Conservation (phyloP, 2,329 filamentous ascomycete species). For the Fusarium sp. region DNA sequence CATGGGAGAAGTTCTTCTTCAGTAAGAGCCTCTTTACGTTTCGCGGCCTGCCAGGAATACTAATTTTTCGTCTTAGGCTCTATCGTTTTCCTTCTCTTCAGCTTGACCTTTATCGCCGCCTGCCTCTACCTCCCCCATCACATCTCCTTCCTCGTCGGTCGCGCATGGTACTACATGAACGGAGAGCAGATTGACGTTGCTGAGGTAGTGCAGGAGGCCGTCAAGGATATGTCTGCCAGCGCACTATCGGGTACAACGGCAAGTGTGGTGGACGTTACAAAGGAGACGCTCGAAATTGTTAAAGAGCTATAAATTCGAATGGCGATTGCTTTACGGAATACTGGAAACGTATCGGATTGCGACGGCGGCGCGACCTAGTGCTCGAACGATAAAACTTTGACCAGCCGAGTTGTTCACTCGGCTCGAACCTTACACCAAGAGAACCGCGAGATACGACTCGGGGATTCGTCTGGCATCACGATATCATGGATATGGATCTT, state of each 20-base stretch:
- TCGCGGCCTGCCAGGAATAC: neutral
- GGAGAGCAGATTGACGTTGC: slow-evolving; percentile 75
- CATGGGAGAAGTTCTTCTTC: slow-evolving; percentile 95
- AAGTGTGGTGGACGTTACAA: slow-evolving; percentile 41
- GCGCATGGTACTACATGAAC: slow-evolving; percentile 94
- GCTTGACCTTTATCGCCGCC: slow-evolving; percentile 85
- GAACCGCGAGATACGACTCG: neutral
- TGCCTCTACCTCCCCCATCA: slow-evolving; percentile 95
- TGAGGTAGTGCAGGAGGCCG: slow-evolving; percentile 48
- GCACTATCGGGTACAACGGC: slow-evolving; percentile 45
- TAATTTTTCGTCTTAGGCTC: slow-evolving; percentile 72
- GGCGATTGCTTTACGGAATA: neutral
- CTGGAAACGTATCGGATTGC: neutral
- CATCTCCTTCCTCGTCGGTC: slow-evolving; percentile 81
- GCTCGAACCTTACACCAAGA: neutral
- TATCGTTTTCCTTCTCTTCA: slow-evolving; percentile 88
- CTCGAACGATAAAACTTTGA: neutral
- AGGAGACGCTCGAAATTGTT: slow-evolving; percentile 44
- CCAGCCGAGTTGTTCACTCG: neutral
- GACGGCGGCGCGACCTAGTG: neutral
- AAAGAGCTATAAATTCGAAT: slow-evolving; percentile 50
- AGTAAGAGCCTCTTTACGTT: slow-evolving; percentile 69
- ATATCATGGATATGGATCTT: slow-evolving; percentile 38
- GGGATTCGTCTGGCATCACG: slow-evolving; percentile 24
- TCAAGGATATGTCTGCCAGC: slow-evolving; percentile 49